These are phyloP conservation scores for Ophiosphaerella narmari DNA, from an alignment of 2,329 filamentous ascomycete species.

Conservation along the genomic window DNA sequence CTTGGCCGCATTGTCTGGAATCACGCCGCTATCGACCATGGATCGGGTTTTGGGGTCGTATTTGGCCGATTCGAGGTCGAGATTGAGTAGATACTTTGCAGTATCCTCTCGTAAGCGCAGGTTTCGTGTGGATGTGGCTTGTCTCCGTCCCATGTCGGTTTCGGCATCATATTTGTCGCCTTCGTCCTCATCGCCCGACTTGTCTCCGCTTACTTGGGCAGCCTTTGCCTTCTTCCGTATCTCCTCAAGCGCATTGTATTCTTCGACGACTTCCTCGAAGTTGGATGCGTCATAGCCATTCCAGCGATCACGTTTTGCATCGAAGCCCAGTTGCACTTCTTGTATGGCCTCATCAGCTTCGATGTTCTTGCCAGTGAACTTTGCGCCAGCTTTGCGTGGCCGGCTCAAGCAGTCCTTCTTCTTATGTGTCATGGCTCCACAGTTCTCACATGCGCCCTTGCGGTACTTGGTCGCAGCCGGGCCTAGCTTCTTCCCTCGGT, in stretches of 20 bases:
- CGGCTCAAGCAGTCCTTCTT: slow-evolving; percentile 90
- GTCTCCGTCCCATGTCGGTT: slow-evolving; percentile 93
- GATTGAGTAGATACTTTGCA: slow-evolving; percentile 91
- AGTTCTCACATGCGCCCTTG: slow-evolving; percentile 98
- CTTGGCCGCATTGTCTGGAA: slow-evolving; percentile 76
- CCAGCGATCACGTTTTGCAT: slow-evolving; percentile 97
- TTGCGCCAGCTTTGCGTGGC: slow-evolving; percentile 85
- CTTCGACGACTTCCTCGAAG: slow-evolving; percentile 84
- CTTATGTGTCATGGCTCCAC: slow-evolving; percentile 95
- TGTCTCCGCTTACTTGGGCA: slow-evolving; percentile 49
- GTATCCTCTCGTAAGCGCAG: slow-evolving; percentile 94
- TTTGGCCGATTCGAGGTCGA: slow-evolving; percentile 94
- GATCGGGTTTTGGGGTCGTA: slow-evolving; percentile 96
- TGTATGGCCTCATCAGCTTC: slow-evolving; percentile 88
- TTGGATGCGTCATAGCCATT: slow-evolving; percentile 94
- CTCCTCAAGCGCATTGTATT: slow-evolving; percentile 84
- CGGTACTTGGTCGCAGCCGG: slow-evolving; percentile 94
- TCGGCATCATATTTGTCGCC: slow-evolving; percentile 83
- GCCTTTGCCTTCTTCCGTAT: slow-evolving; percentile 60
- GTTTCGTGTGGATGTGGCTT: slow-evolving; percentile 88
- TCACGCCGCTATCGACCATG: slow-evolving; percentile 84
- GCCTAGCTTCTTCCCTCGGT: slow-evolving; percentile 80
- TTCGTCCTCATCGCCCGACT: slow-evolving; percentile 52
- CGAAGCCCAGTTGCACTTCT: slow-evolving; percentile 87
- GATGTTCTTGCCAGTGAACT: slow-evolving; percentile 91